Base-by-base conservation (phyloP, 768 basidiomycete genomes). In the Boletellus ananas region DNA sequence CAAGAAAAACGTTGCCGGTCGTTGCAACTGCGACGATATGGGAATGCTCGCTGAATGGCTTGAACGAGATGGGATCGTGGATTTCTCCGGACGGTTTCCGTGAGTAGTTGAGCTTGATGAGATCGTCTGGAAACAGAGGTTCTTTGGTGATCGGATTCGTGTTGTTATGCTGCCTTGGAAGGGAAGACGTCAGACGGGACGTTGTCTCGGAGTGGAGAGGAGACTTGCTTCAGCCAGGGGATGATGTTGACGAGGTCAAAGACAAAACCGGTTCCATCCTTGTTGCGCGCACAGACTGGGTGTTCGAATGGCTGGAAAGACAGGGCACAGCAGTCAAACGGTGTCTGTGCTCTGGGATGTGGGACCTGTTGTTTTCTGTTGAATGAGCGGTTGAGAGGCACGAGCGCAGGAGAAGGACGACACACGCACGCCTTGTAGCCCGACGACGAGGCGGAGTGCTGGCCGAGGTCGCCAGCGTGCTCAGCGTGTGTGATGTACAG, bases 51-150 rank as follows among this genome's bases (percentile, higher is more conserved):
- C 79, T 94, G 77, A 99, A 96, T 2, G 90, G 87, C 67, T 97
- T 98, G 80, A 95, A 99, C 3, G 93, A 92, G 38, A 99, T 93
- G 1, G 96, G 96, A 66, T 99, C 96, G 65, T 96, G 87, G 12
- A 90, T 81, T 67, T 93, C 88, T 34, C 88, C 88, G 21, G 91
- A 83, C 3, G 88, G 74, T 67, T 94, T 94, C 54, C 91, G 78
- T 1, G 85, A 81, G 61, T 92, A 93, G 62, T 89, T 78, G 27
- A 92, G 76, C n/a, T 79, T 78, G 40, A 92, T 86, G 47, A 93
- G 78, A 52, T 89, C 85, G 7, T 81, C 75, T 0, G 89, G 86
- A 3, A 70, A 64, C n/a, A 90, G 72, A 6, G 84, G 75, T 45
- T 82, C 81, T 62, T 87, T 82, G 2, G 89, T 90, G 21, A 87